A percentile compares a stretch with the other conserved stretches of the same genome.
Evolutionary conservation across 208 protist species (phyloP).

Genomic region (Leishmania major): DNA sequence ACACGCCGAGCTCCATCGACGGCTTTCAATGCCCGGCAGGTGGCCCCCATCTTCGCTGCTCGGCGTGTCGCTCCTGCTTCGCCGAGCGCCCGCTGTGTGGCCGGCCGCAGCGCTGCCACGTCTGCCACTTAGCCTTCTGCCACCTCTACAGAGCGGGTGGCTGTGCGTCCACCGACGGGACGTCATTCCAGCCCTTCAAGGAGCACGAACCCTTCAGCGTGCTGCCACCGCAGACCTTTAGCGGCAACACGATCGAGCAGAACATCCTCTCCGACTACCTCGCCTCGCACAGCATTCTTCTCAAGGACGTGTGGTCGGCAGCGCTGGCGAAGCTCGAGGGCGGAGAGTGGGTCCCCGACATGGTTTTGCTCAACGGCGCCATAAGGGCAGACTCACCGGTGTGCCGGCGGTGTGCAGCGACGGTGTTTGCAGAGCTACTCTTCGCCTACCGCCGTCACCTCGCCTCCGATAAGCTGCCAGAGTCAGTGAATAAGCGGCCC

Average conservation of each 20-base stretch:
- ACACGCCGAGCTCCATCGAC: conserved; percentile 51
- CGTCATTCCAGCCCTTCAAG: conserved; percentile 27
- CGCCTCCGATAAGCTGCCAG: conserved; percentile 48
- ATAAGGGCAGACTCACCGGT: conserved; percentile 43
- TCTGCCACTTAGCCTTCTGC: conserved; percentile 80
- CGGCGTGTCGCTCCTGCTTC: conserved; percentile 50
- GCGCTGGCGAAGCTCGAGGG: conserved; percentile 47
- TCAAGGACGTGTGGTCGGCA: conserved; percentile 48
- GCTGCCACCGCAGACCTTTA: conserved; percentile 60
- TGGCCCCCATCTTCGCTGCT: conserved; percentile 58
- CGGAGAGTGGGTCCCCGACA: conserved; percentile 66
- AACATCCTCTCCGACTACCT: conserved; percentile 73
- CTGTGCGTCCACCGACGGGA: conserved; percentile 14
- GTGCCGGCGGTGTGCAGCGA: conserved; percentile 59
- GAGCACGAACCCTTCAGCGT: conserved; percentile 12
- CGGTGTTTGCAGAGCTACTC: conserved; percentile 68
- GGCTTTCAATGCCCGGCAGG: conserved; percentile 63
- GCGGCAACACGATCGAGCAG: conserved; percentile 75
- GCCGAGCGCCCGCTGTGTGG: conserved; percentile 74
- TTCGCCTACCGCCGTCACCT: conserved; percentile 81
- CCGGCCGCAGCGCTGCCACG: conserved; percentile 74
- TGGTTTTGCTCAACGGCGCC: conserved; percentile 51
- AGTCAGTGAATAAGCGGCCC: conserved; percentile 55
- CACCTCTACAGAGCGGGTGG: conserved; percentile 72
- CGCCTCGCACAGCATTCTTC: conserved; percentile 29